Base-by-base conservation (phyloP, 2,329 filamentous ascomycete species). In the Ilyonectria destructans region DNA sequence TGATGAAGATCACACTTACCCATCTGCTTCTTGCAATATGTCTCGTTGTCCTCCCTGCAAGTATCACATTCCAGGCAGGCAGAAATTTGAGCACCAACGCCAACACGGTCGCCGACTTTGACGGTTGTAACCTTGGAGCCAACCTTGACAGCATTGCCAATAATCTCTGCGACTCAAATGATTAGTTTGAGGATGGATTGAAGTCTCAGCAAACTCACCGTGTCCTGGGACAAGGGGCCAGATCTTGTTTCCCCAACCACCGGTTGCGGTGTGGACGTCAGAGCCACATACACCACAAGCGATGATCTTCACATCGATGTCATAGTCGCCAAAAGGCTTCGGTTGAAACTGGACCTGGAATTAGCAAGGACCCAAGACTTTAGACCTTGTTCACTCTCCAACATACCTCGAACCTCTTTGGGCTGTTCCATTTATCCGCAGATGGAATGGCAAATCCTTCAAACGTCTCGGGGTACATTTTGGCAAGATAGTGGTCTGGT, bases 281-380 rank as follows among this genome's bases (percentile, higher is more conserved):
- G 84, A 87, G 68, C 88, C 88, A 75, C 88, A 90, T 58, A 90
- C 82, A 76, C 90, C 90, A 76, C 91, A 92, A 69, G 87, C 88
- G 67, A 91, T 87, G 73, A 94, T 90, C 80, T 92, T 90, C 78
- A 94, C 88, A 76, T 94, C 92, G 74, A 93, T 86, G 78, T 93
- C 91, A 80, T 90, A 85, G 75, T 91, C 90, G 65, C 89, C 90
- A 76, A 93, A 93, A 23, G 89, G 88, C 83, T 93, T 93, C 67
- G 92, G 86, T 71, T 88, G 88, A 82, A 91, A 90, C 87, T 92
- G 52, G 12, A 8, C 13, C 9, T 6, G 37, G 8, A 43, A 33
- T 51, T 6, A 51, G 19, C 19, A 17, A 10, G 4, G 49, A 12
- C 1, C 10, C 5, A 57, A 31, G 9, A 40, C 7, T 21, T 43